A percentile compares a stretch with the other conserved stretches of the same genome.
phyloP scores from a whole-genome alignment of 1,139 yeast species.

The Protomyces arabidopsidicola region DNA sequence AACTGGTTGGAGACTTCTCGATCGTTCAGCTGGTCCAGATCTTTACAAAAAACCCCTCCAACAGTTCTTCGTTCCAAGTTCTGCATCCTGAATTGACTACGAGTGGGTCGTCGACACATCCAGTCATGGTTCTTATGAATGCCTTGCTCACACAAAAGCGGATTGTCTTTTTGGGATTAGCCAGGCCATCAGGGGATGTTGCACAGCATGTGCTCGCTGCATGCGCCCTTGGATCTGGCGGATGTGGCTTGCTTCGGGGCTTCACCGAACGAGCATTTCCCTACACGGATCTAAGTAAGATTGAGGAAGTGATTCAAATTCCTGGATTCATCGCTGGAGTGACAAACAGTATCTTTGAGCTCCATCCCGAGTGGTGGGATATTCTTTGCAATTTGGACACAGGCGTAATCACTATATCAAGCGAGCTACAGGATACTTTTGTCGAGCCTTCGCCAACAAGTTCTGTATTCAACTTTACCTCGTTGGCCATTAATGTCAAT shows the following conservation, averaged over 20 bases:
- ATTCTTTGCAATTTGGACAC: slow-evolving; percentile 54
- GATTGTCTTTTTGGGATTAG: slow-evolving; percentile 53
- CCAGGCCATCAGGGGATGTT: slow-evolving; percentile 53
- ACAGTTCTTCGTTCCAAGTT: slow-evolving; percentile 33
- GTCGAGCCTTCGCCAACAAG: slow-evolving; percentile 18
- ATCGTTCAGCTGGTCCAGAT: slow-evolving; percentile 1
- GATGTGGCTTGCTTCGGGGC: slow-evolving; percentile 52
- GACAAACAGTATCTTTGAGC: slow-evolving; percentile 60
- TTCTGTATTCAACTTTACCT: slow-evolving; percentile 4
- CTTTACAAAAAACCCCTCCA: slow-evolving; percentile 34
- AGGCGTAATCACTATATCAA: slow-evolving; percentile 44
- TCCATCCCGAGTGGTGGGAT: slow-evolving; percentile 58
- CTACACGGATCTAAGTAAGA: slow-evolving; percentile 57
- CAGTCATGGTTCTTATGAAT: slow-evolving; percentile 53
- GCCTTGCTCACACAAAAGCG: slow-evolving; percentile 58
- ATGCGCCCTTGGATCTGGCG: slow-evolving; percentile 54
- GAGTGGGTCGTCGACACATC: slow-evolving; percentile 41
- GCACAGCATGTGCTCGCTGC: slow-evolving; percentile 54
- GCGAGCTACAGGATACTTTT: slow-evolving; percentile 8
- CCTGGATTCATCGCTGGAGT: slow-evolving; percentile 59
- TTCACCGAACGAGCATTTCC: slow-evolving; percentile 52
- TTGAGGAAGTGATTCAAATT: slow-evolving; percentile 49
- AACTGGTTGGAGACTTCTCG: slow-evolving; percentile 39
- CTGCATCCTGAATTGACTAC: slow-evolving; percentile 30
- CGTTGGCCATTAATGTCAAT: slow-evolving; percentile 25